Evolutionary conservation across 352 stramenopile genomes (phyloP).

Genomic region (Phytophthora agathidicida): DNA sequence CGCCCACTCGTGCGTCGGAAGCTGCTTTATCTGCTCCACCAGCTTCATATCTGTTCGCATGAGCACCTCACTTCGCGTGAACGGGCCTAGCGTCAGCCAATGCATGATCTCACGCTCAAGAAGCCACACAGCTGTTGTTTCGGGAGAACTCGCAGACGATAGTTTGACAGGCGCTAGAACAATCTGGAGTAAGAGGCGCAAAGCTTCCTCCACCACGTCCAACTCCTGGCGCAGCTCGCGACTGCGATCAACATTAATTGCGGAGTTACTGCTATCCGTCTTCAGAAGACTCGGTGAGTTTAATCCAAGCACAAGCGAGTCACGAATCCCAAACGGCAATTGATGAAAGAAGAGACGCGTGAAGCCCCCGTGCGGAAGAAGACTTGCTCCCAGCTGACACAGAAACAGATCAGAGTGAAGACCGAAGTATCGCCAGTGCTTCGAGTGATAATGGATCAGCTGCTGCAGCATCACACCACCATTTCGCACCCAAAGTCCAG

Average conservation of each 20-base stretch:
- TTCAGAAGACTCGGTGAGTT: neutral
- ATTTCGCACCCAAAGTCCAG: conserved; percentile 79
- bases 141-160: conserved; percentile 34
- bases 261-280: neutral
- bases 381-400: conserved; percentile 56
- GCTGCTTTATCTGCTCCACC: conserved; percentile 76
- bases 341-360: conserved; percentile 65
- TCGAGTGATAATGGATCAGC: conserved; percentile 80
- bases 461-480: conserved; percentile 84
- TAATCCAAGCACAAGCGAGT: conserved; percentile 33
- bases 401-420: conserved; percentile 79
- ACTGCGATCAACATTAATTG: conserved; percentile 25
- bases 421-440: conserved; percentile 81
- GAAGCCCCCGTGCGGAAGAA: conserved; percentile 61
- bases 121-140: conserved; percentile 44
- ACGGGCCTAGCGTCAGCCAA: conserved; percentile 74
- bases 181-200: conserved; percentile 69
- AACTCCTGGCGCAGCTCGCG: conserved; percentile 47
- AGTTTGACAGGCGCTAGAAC: conserved; percentile 62
- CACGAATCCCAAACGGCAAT: conserved; percentile 38
- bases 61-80: conserved; percentile 71
- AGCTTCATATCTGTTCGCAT: conserved; percentile 73
- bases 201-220: conserved; percentile 63
- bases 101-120: conserved; percentile 80
- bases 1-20: conserved; percentile 52